Base-by-base conservation (phyloP, 805 yeast genomes). In the Starmera dryadoides region DNA sequence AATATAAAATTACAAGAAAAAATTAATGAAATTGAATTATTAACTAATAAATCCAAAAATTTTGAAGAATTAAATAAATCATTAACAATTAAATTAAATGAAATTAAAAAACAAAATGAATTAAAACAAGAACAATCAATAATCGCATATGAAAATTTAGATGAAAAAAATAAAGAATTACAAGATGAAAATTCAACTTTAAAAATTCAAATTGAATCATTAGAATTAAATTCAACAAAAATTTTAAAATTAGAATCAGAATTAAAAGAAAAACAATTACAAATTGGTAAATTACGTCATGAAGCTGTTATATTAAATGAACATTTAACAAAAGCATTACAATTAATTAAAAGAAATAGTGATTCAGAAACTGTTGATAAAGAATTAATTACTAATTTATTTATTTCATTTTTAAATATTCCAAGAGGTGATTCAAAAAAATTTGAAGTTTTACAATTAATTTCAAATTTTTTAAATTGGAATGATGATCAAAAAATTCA, bases 351-450 rank as follows among this genome's bases (percentile, higher is more conserved):
- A 51, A 81, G 81, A 54, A 84, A 81, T 38, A 77, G 85, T 31
- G 77, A 79, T 30, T 77, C 87, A 7, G 85, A 81, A 36, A 73
- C 81, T 8, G 87, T 91, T 2, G 98, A 91, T 58, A 81, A 83
- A 55, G 96, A 89, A 58, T 73, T 93, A 43, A 78, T 93, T 5
- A 82, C 96, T 2, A 93, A 93, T 58, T 68, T 93, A 44, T 65
- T 93, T 37, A 73, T 93, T 15, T 86, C 93, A 40, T 93, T 89
- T 61, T 72, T 93, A 15, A 81, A 82, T 26, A 68, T 91, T 23
- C 96, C 96, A 6, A 69, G 98, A 44, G 96, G 93, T 2, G 99
- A 93, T 58, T 75, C 95, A 8, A 91, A 89, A 62, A 88, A 93
- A 60, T 93, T 85, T 56, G 98, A 93, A 68, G 95, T 93, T 4